Evolutionary conservation across 73 alveolate genomes (phyloP), one percentile per base, ranked within the genome.

Genomic region (Paraurostyla sp.): DNA sequence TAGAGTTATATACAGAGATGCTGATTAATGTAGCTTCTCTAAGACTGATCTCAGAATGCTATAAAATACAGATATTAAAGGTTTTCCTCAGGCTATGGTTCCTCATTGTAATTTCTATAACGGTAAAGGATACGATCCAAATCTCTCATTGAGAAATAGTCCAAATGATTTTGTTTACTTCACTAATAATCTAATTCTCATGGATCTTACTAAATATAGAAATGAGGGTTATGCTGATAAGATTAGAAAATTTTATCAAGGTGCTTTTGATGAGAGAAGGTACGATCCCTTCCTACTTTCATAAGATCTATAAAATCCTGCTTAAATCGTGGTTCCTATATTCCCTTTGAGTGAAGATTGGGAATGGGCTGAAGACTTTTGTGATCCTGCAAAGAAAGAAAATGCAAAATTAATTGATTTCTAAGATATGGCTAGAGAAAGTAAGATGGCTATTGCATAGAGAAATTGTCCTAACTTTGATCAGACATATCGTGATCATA

Each of bases 301-400:
- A 15, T 40, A 65, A 38, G 82, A 65, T 65, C 29, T 65, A 2
- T 65, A 65, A 65, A 38, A 58, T 38, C 56, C 82, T 36, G 82
- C 82, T 40, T 38, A 65, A 38, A 30, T 13, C 13, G 58, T 38
- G 4, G 82, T 65, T 2, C 82, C 82, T 7, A 65, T 65, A 7
- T 65, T 13, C 23, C 82, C 82, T 16, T 38, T 65, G 13, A 33
- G 20, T 4, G 56, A 32, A 11, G 82, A 65, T 22, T 38, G 56
- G 58, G 40, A 25, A 6, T 65, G 82, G 82, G 82, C 82, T 38
- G 82, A 65, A 65, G 58, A 38, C 58, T 65, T 65, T 38, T 65
- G 82, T 65, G 82, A 65, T 38, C 82, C 82, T 7, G 13, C 18
- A 38, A 65, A 65, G 36, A 38, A 38, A 38, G 60, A 7, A 22